phyloP scores from a whole-genome alignment of 371 early-diverging fungal species.

The Mortierella sp. region DNA sequence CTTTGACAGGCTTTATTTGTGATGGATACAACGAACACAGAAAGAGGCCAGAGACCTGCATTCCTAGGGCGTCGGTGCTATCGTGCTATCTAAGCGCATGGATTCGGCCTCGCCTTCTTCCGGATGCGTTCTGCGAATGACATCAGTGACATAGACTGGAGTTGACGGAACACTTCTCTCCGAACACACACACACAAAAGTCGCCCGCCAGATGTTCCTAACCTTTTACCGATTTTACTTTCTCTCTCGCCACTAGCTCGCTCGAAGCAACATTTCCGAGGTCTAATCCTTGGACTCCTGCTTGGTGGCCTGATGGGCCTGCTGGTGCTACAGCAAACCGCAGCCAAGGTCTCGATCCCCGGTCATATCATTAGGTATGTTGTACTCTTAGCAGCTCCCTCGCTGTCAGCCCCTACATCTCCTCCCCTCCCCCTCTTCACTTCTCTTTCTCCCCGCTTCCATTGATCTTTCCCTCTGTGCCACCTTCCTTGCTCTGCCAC shows the following conservation, averaged over 20 bases:
- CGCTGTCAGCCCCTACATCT: neutral
- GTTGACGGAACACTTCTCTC: too few species aligned
- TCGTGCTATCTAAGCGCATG: too few species aligned
- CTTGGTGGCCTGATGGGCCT: conserved; percentile 42
- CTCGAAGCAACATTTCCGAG: conserved; percentile 45
- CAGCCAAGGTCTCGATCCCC: conserved; percentile 40
- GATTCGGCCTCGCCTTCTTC: too few species aligned
- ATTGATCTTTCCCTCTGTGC: neutral
- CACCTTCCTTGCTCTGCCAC: too few species aligned
- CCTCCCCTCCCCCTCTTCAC: neutral
- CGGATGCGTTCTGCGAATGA: too few species aligned
- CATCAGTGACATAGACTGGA: too few species aligned
- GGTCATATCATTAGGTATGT: conserved; percentile 37
- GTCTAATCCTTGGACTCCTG: conserved; percentile 39
- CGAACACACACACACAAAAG: neutral
- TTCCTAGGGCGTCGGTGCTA: too few species aligned
- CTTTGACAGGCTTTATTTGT: neutral
- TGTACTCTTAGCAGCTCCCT: neutral
- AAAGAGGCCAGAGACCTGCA: too few species aligned
- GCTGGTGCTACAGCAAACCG: conserved; percentile 38
- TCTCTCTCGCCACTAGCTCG: conserved; percentile 17
- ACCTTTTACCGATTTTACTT: neutral
- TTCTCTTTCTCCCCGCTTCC: neutral
- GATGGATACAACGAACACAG: too few species aligned
- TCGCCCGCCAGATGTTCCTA: neutral